Percentiles rank a stretch among this genome's conserved stretches.
These are phyloP conservation scores for Phialophora verrucosa DNA, from an alignment of 2,329 filamentous ascomycete genomes.

Conservation along the genomic window DNA sequence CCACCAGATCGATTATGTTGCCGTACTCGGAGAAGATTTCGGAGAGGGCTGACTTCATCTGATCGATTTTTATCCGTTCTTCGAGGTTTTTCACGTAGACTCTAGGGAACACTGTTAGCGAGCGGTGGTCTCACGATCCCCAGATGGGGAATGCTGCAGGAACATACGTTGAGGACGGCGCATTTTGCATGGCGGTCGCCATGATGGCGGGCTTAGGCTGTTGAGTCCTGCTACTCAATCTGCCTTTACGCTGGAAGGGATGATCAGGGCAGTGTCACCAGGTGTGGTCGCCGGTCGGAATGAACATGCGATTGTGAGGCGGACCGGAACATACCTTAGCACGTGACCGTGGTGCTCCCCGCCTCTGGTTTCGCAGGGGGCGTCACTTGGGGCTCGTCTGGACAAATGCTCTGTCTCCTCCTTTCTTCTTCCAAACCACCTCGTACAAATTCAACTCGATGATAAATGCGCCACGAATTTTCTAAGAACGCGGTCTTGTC, in stretches of 20 bases:
- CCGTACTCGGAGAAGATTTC: slow-evolving; percentile 90
- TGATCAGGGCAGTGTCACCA: not conserved
- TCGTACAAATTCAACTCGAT: not conserved
- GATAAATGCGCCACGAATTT: not conserved
- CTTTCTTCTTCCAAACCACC: not conserved
- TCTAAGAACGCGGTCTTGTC: not conserved
- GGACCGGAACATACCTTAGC: not conserved
- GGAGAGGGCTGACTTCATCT: slow-evolving; percentile 72
- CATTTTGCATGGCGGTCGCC: slow-evolving; percentile 33
- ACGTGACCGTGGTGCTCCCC: not conserved
- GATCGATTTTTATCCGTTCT: slow-evolving; percentile 83
- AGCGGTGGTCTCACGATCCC: slow-evolving; percentile 13
- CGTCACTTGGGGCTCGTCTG: not conserved
- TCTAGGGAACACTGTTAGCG: slow-evolving; percentile 11
- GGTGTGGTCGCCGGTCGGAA: not conserved
- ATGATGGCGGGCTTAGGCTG: slow-evolving; percentile 13
- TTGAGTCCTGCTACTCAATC: not conserved
- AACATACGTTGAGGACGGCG: slow-evolving; percentile 38
- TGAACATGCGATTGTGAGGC: not conserved
- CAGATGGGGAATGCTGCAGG: not conserved
- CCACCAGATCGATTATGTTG: slow-evolving; percentile 79
- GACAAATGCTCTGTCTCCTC: not conserved
- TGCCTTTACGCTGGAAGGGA: not conserved
- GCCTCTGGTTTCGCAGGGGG: not conserved
- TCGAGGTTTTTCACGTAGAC: slow-evolving; percentile 76